Conservation (phyloP, 2,329 filamentous ascomycete species). For the Fusarium torulosum region DNA sequence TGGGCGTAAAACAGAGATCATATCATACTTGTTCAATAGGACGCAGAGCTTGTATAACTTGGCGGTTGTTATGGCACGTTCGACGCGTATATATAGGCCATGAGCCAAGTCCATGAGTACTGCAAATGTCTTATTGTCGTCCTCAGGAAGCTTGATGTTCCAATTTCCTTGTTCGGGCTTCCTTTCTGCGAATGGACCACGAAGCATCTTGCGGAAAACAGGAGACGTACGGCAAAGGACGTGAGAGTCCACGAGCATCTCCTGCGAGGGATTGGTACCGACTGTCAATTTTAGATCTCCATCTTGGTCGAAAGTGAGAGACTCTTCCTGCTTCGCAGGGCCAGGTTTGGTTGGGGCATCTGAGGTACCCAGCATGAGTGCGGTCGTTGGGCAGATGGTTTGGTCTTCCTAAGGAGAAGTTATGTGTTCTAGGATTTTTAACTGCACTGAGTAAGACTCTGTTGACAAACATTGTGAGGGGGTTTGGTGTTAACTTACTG, state of each 20-base stretch:
- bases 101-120: constrained; percentile 15
- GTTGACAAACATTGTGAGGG: not conserved
- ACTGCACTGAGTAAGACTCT: not conserved
- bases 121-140: not conserved
- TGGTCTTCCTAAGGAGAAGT: not conserved
- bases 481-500: not conserved
- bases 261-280: not conserved
- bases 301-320: not conserved
- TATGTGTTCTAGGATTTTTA: not conserved
- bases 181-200: constrained; percentile 3
- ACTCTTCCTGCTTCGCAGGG: too few species aligned
- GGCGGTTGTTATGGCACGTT: not conserved
- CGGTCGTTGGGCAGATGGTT: not conserved
- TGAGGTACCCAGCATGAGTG: not conserved
- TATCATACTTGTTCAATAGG: constrained; percentile 28
- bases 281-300: not conserved
- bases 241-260: constrained; percentile 17
- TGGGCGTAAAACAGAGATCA: constrained; percentile 3
- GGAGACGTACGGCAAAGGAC: not conserved
- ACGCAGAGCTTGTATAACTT: not conserved
- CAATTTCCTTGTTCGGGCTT: constrained; percentile 1
- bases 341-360: not conserved
- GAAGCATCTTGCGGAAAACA: constrained; percentile 24
- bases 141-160: constrained; percentile 16
- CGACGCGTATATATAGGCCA: too few species aligned